Percentiles rank a stretch among this genome's conserved stretches.
Conservation (phyloP, 768 basidiomycete species). For the Boletus bicolor region DNA sequence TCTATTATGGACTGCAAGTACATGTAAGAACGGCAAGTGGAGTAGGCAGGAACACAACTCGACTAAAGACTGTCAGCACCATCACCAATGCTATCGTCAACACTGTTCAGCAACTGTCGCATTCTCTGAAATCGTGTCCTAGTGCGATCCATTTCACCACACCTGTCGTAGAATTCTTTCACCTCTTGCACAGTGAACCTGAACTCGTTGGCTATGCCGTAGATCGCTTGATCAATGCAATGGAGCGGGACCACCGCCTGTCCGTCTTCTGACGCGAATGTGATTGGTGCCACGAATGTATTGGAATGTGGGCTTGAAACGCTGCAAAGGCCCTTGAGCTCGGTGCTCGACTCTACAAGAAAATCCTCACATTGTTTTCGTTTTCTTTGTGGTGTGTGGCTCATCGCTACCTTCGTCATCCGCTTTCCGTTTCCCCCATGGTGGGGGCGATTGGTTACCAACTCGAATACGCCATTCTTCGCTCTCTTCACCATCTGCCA, state of each 20-base stretch:
- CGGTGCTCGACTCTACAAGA: neutral
- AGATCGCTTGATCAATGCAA: conserved; percentile 62
- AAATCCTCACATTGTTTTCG: conserved; percentile 39
- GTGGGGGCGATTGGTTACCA: conserved; percentile 59
- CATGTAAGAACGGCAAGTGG: neutral
- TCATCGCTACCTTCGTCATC: conserved; percentile 36
- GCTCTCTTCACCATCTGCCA: conserved; percentile 56
- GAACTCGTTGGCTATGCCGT: conserved; percentile 64
- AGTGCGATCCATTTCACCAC: conserved; percentile 67
- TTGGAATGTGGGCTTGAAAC: conserved; percentile 1
- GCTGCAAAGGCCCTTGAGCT: conserved; percentile 5
- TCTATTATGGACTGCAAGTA: conserved; percentile 2
- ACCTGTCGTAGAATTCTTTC: conserved; percentile 71
- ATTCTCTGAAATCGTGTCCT: conserved; percentile 63
- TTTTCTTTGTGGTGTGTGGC: conserved; percentile 39
- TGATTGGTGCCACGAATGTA: conserved; percentile 3
- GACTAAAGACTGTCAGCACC: conserved; percentile 6
- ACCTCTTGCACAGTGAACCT: conserved; percentile 77
- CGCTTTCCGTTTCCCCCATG: conserved; percentile 64
- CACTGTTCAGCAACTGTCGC: conserved; percentile 44
- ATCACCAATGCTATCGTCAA: conserved; percentile 22
- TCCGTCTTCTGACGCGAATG: conserved; percentile 2
- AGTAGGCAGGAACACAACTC: neutral
- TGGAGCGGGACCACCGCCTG: conserved; percentile 38
- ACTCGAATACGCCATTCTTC: conserved; percentile 65